Percentiles rank a stretch among this genome's conserved stretches.
phyloP scores from a whole-genome alignment of 441 rosid genomes.

The Biscutella laevigata region DNA sequence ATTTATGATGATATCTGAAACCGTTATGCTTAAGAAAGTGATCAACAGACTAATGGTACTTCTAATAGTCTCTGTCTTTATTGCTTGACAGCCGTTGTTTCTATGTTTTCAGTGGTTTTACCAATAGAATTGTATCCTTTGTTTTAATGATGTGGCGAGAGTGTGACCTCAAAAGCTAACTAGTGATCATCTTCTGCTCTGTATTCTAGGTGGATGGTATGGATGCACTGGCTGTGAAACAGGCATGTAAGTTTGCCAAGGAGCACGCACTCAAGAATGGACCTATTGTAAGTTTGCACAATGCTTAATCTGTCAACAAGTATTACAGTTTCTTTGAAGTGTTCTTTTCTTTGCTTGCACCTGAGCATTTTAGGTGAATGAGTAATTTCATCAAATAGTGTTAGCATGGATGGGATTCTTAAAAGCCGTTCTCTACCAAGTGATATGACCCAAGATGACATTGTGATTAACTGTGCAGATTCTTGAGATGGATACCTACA shows the following conservation, averaged over 20 bases:
- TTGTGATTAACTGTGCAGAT: conserved; percentile 38
- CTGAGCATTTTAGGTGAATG: neutral
- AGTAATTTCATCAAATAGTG: neutral
- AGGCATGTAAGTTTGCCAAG: conserved; percentile 92
- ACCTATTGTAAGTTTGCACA: conserved; percentile 60
- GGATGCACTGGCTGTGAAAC: conserved; percentile 93
- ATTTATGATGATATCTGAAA: no score
- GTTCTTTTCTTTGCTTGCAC: neutral
- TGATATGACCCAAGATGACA: conserved; percentile 1
- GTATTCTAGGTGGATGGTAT: conserved; percentile 80
- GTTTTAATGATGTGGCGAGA: neutral
- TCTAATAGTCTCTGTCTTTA: neutral
- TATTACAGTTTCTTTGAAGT: neutral
- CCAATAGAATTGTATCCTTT: neutral
- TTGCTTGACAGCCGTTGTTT: neutral
- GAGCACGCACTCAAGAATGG: conserved; percentile 85
- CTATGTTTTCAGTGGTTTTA: neutral
- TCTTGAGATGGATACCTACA: conserved; percentile 97
- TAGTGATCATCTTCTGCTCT: conserved; percentile 8
- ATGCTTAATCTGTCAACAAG: neutral
- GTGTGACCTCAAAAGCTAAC: conserved; percentile 4
- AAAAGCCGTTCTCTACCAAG: neutral
- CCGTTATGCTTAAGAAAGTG: neutral
- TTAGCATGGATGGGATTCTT: neutral
- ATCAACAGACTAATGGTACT: neutral